Base-by-base conservation (phyloP, 139 green algal genomes). In the Chlorella sp. region DNA sequence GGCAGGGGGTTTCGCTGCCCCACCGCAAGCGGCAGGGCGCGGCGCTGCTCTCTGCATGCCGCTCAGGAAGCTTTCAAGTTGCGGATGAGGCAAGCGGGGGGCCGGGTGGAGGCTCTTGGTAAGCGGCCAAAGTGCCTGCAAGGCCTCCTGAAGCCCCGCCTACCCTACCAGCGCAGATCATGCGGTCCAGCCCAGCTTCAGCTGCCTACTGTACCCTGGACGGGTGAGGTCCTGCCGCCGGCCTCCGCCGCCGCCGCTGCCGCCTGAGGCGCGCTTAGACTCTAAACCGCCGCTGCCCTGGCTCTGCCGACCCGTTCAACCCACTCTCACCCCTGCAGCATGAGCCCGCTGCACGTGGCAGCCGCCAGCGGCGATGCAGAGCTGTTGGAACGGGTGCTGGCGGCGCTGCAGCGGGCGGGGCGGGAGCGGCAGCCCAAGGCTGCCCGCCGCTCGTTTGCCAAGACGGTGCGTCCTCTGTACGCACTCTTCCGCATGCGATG, bases 191-290 rank as follows among this genome's bases (percentile, higher is more conserved):
- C 36, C 76, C 76, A 20, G 63, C 11, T 11, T 60, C 76, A 2
- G 76, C 76, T 16, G 38, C 25, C 25, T 82, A 82, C 38, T 82
- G 76, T 36, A 60, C 76, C 3, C 36, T 82, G 16, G 76, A 82
- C 21, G 76, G 76, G 26, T 69, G 63, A 4, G 63, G 15, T 11
- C 63, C 30, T 67, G 60, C 6, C 7, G n/a, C n/a, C n/a, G 30
- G 60, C 60, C 30, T 9, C 13, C 30, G 63, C 63, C 63, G 63
- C 63, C 63, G n/a, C n/a, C n/a, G 64, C 64, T 26, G 30, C 30
- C 30, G 15, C 15, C 32, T 6, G 32, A 12, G 13, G 12, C n/a
- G n/a, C 28, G 13, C n/a, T n/a, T n/a, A 38, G 4, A 5, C n/a
- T 21, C 63, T 28, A n/a, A n/a, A 26, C 26, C 25, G 4, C 3